Percentiles rank a stretch among this genome's conserved stretches.
Evolutionary conservation across 2,329 filamentous ascomycete species (phyloP).

Genomic region (Phoma sp.): DNA sequence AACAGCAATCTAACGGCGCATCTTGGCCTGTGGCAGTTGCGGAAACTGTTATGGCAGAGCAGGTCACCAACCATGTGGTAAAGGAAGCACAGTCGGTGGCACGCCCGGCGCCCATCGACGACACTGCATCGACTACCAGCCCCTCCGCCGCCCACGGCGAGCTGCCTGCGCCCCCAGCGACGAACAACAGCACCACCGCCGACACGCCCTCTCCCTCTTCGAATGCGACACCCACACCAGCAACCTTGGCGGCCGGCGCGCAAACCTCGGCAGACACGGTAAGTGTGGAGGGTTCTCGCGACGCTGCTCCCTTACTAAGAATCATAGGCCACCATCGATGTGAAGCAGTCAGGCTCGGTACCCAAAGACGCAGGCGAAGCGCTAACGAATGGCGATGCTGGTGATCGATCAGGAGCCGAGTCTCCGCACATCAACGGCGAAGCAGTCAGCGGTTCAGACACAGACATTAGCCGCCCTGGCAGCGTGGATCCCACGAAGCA

Average conservation of each 20-base stretch:
- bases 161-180: constrained; percentile 46
- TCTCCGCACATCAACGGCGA: constrained; percentile 62
- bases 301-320: constrained; percentile 22
- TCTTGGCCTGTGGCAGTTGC: constrained; percentile 51
- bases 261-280: constrained; percentile 14
- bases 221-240: constrained; percentile 31
- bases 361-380: constrained; percentile 29
- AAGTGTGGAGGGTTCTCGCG: constrained; percentile 21
- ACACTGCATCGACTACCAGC: constrained; percentile 66
- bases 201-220: constrained; percentile 48
- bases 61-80: constrained; percentile 74
- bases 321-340: constrained; percentile 20
- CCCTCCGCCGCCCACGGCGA: constrained; percentile 60
- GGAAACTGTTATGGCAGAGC: constrained; percentile 75
- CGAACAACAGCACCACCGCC: constrained; percentile 27
- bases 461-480: constrained; percentile 70
- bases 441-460: constrained; percentile 77
- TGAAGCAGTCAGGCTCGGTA: constrained; percentile 18
- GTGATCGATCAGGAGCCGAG: constrained; percentile 42
- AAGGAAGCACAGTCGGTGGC: constrained; percentile 72
- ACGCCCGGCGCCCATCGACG: constrained; percentile 69
- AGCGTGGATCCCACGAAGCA: constrained; percentile 59
- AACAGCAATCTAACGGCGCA: constrained; percentile 42
- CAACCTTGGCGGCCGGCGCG: too few species aligned
- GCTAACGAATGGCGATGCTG: constrained; percentile 47